These are phyloP conservation scores for Halteria grandinella DNA, from an alignment of 73 alveolate genomes.

Conservation along the genomic window DNA sequence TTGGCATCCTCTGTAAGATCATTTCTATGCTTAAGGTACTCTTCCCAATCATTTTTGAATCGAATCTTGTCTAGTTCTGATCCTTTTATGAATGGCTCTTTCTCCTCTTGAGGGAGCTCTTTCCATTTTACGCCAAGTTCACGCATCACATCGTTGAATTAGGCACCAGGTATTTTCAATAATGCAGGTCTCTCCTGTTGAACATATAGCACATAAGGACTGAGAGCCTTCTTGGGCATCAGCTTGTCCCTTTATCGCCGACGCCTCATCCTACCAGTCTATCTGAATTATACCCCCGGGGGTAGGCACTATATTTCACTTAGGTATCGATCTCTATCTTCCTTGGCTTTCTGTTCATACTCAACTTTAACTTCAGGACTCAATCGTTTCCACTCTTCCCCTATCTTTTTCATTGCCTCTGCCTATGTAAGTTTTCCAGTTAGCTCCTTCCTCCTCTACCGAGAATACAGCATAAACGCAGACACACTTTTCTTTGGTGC, in stretches of 20 bases:
- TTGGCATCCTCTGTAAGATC: not conserved
- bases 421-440: slow-evolving; percentile 2
- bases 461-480: slow-evolving; percentile 27
- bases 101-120: slow-evolving; percentile 1
- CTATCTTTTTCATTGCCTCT: slow-evolving; percentile 20
- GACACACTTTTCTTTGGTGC: slow-evolving; percentile 9
- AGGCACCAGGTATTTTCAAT: not conserved
- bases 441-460: not conserved
- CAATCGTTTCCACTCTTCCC: slow-evolving; percentile 25
- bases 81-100: not conserved
- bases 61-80: not conserved
- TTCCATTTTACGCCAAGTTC: slow-evolving; percentile 35
- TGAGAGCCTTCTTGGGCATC: slow-evolving; percentile 27
- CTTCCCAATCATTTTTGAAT: too few species aligned
- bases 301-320: slow-evolving; percentile 8
- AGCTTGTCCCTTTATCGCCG: slow-evolving; percentile 13
- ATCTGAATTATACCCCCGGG: not conserved
- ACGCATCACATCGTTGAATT: slow-evolving; percentile 17
- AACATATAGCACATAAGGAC: slow-evolving; percentile 23
- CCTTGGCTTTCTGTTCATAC: slow-evolving; percentile 14
- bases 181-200: slow-evolving; percentile 1
- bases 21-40: not conserved
- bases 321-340: slow-evolving; percentile 26
- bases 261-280: not conserved
- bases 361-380: not conserved